Conservation (phyloP, 2,329 filamentous ascomycete genomes). For the Apiospora rasikravindrae region DNA sequence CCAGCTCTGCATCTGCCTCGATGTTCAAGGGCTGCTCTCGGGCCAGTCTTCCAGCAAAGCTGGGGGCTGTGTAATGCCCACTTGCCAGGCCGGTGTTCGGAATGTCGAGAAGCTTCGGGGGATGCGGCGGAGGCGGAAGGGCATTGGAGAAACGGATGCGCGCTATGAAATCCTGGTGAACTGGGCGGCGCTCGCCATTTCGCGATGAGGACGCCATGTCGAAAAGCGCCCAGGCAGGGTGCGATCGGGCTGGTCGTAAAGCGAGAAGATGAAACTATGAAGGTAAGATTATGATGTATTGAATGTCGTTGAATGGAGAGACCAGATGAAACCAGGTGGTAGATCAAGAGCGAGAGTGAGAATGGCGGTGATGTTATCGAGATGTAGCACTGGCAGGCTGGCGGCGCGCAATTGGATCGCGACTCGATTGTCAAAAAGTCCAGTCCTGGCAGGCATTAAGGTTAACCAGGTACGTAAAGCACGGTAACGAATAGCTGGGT, state of each 20-base stretch:
- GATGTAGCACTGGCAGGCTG: neutral
- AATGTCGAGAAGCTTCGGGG: conserved; percentile 95
- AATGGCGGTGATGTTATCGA: neutral
- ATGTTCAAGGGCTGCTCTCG: conserved; percentile 94
- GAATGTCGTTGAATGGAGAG: too few relatives aligned
- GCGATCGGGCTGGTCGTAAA: neutral
- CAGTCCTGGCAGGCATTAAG: neutral
- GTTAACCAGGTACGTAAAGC: neutral
- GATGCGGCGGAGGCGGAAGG: conserved; percentile 89
- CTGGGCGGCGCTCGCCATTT: conserved; percentile 60
- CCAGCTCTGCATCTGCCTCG: conserved; percentile 95
- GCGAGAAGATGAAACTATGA: neutral
- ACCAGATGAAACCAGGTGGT: neutral
- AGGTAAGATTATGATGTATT: neutral
- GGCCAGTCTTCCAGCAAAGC: conserved; percentile 86
- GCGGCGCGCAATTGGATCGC: conserved; percentile 7
- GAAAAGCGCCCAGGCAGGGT: conserved; percentile 12
- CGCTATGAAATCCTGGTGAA: conserved; percentile 96
- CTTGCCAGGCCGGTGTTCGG: conserved; percentile 88
- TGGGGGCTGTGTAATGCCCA: conserved; percentile 87
- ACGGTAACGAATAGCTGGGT: too few relatives aligned
- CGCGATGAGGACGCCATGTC: conserved; percentile 51
- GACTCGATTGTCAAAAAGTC: conserved; percentile 6
- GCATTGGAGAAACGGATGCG: conserved; percentile 95
- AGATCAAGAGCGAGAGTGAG: neutral